Evolutionary conservation across 129 eudicot genomes (phyloP).

Genomic region (Flaveria robusta): DNA sequence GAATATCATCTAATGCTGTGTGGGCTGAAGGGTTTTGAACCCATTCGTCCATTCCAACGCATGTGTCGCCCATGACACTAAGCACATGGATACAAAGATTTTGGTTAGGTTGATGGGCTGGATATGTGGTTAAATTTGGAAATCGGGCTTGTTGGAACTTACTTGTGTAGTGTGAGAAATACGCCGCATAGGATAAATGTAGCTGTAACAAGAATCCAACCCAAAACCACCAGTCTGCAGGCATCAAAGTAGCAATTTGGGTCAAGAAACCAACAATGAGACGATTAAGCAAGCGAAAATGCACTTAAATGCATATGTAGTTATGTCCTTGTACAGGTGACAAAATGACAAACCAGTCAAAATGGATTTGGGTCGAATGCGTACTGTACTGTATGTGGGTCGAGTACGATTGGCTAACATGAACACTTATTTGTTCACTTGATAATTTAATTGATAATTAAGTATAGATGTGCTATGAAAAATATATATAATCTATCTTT

Average conservation of each 20-base stretch:
- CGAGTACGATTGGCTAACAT: background rate
- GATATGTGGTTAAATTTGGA: conserved; percentile 13
- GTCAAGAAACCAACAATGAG: background rate
- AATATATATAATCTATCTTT: background rate
- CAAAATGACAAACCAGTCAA: background rate
- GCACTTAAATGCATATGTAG: background rate
- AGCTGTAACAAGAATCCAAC: conserved; percentile 83
- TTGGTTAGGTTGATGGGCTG: conserved; percentile 21
- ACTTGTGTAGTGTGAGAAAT: conserved; percentile 87
- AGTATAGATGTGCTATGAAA: background rate
- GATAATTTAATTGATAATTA: too few species aligned
- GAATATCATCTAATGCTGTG: conserved; percentile 72
- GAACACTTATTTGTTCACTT: background rate
- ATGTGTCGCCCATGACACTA: conserved; percentile 78
- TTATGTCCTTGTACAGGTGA: conserved; percentile 7
- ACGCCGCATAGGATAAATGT: conserved; percentile 73
- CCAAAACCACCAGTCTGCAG: conserved; percentile 73
- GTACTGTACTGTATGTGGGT: background rate
- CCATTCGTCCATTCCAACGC: conserved; percentile 94
- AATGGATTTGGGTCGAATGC: background rate
- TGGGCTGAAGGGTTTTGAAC: conserved; percentile 70
- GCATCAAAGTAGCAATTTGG: conserved; percentile 2
- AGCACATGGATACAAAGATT: background rate
- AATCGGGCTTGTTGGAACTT: conserved; percentile 30
- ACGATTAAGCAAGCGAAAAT: background rate